Percentiles rank a stretch among this genome's conserved stretches.
These are phyloP conservation scores for Mycogone perniciosa DNA, from an alignment of 2,329 filamentous ascomycete genomes.

Conservation along the genomic window DNA sequence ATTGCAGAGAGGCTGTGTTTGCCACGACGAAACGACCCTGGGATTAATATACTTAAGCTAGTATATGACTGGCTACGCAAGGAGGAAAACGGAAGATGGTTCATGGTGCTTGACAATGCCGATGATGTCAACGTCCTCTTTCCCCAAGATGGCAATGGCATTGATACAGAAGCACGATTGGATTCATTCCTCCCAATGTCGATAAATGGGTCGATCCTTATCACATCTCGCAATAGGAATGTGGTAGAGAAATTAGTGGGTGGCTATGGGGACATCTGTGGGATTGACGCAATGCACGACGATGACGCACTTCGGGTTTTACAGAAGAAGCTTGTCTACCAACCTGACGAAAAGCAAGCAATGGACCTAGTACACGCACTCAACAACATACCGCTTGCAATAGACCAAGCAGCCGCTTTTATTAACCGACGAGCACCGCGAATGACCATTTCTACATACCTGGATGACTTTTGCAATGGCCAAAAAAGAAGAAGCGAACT, in stretches of 20 bases:
- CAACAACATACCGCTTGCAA: background rate
- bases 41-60: constrained; percentile 21
- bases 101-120: constrained; percentile 32
- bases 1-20: background rate
- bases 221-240: background rate
- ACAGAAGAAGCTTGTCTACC: background rate
- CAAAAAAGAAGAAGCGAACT: constrained; percentile 7
- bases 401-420: background rate
- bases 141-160: background rate
- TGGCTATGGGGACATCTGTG: background rate
- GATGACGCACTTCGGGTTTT: background rate
- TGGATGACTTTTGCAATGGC: constrained; percentile 26
- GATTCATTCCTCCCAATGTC: background rate
- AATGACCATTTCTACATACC: constrained; percentile 31
- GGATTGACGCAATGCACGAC: background rate
- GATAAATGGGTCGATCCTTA: background rate
- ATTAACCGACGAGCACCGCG: background rate
- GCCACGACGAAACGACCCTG: constrained; percentile 5
- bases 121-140: constrained; percentile 26
- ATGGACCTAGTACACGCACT: background rate
- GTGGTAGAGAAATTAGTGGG: background rate
- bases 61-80: constrained; percentile 25
- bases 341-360: background rate
- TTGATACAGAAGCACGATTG: background rate
- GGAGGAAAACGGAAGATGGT: constrained; percentile 24